Base-by-base conservation (phyloP, 306 rosid genomes). In the Quercus glauca region DNA sequence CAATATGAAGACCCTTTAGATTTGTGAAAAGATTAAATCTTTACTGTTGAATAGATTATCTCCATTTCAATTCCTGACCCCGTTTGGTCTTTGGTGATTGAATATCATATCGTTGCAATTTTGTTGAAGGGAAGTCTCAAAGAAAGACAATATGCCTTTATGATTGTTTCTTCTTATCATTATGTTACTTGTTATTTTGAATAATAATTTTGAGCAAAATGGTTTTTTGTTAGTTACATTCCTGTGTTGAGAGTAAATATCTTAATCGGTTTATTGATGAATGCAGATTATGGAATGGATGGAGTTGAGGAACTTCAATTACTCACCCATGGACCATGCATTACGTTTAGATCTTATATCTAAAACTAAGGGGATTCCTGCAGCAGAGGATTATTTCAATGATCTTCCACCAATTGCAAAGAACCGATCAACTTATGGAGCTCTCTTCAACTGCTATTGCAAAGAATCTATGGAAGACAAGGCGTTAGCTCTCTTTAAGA, bases 251-350 rank as follows among this genome's bases (percentile, higher is more conserved):
- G 52, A 41, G 18, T 18, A 26, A 21, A 60, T 15, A 37, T 25
- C 45, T 23, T 15, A 33, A 4, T 61, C 1, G 35, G 26, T 74
- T 69, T 26, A 33, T 20, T 35, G 35, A 68, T 55, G 14, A 58
- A 69, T 77, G 89, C 88, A 93, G 98, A 86, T 95, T 80, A 77
- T 93, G 90, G 92, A 95, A 78, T 93, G 98, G 99, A 93, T 93
- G 97, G 86, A 83, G 83, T 81, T 76, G 84, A 84, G 88, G 85
- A 82, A 85, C 74, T 78, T 93, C 57, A 80, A 82, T 19, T 95
- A 81, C 79, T 73, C 91, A 3, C 65, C 41, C 29, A 15, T 63
- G 18, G 90, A 95, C 78, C 83, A 83, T 79, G 92, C 99, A 0
- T 31, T 91, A 21, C 75, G 84, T 58, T 78, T 93, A 70, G 98